A percentile compares a stretch with the other conserved stretches of the same genome.
These are phyloP conservation scores for Polyplosphaeria fusca DNA, from an alignment of 495 filamentous ascomycete genomes.

Conservation along the genomic window DNA sequence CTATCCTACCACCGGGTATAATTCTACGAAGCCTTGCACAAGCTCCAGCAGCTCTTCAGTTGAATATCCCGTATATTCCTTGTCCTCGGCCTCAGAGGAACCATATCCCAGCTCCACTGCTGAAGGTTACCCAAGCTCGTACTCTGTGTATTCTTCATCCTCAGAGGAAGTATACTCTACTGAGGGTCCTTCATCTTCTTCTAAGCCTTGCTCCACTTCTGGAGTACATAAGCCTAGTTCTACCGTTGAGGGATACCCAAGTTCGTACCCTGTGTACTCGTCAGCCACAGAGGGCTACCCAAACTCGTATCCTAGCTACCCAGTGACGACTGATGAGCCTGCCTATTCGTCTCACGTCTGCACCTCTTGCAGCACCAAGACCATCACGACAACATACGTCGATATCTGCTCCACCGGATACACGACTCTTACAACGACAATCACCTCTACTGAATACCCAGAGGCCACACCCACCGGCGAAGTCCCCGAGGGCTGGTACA, in stretches of 20 bases:
- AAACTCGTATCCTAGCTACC: neutral
- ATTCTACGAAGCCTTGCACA: too few relatives aligned
- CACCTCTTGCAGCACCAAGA: neutral
- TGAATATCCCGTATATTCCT: too few relatives aligned
- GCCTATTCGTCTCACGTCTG: neutral
- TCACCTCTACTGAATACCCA: slow-evolving; percentile 9
- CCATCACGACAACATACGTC: slow-evolving; percentile 12
- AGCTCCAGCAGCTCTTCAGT: too few relatives aligned
- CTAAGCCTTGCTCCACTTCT: too few relatives aligned
- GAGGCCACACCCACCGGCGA: slow-evolving; percentile 2
- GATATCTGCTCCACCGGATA: slow-evolving; percentile 26
- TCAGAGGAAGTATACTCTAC: too few relatives aligned
- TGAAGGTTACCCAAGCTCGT: neutral
- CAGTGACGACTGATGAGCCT: slow-evolving; percentile 15
- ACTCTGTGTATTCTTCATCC: too few relatives aligned
- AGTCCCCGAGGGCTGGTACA: slow-evolving; percentile 22
- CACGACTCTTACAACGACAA: slow-evolving; percentile 15
- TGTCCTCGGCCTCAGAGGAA: too few relatives aligned
- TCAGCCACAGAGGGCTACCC: too few relatives aligned
- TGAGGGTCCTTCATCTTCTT: too few relatives aligned
- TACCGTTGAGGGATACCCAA: neutral
- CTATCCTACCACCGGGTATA: too few relatives aligned
- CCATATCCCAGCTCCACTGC: too few relatives aligned
- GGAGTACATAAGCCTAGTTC: too few relatives aligned
- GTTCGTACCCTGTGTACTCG: neutral